Evolutionary conservation across 2,329 filamentous ascomycete genomes (phyloP), one percentile per base, ranked within the genome.

Genomic region (Alternaria rosae): DNA sequence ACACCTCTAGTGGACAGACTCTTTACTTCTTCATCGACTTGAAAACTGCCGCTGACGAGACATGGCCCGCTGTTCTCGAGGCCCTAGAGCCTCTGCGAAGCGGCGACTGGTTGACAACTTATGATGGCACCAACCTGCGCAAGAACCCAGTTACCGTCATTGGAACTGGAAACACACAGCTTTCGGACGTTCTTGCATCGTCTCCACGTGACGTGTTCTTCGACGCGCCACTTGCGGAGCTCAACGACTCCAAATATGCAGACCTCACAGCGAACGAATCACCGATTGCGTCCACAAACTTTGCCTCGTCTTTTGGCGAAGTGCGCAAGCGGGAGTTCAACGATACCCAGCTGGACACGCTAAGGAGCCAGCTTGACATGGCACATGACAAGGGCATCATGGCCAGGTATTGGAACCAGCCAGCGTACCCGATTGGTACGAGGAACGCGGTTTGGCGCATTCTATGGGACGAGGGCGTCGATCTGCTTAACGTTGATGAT

Each of bases 11-110:
- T 9, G 80, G 75, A 6, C 87, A 89, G 74, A 89, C 88, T 0
- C 81, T 91, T 6, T 89, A 89, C 78, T 81, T 90, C 48, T 89
- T 88, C 76, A 85, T 90, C 60, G 88, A 90, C 70, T 70, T 89
- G 60, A 90, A 90, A 76, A 89, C 88, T 0, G 78, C 83, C 35
- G 87, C 87, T 6, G 69, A 77, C 1, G 80, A 80, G 30, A 88
- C 88, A 1, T 89, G 85, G 81, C 80, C 86, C 3, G 82, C 80
- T 32, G 87, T 89, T 3, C 79, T 88, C 35, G 70, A 81, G 23
- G 87, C 86, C 0, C 79, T 91, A 1, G 78, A 86, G 50, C 88
- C 87, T 1, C 81, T 90, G 4, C 82, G 85, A n/a, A 72, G 78
- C 10, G 82, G 80, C 20, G 81, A 82, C 47, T 88, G 85, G 68